Base-by-base conservation (phyloP, 2,329 filamentous ascomycete species). In the Monilinia aucupariae region DNA sequence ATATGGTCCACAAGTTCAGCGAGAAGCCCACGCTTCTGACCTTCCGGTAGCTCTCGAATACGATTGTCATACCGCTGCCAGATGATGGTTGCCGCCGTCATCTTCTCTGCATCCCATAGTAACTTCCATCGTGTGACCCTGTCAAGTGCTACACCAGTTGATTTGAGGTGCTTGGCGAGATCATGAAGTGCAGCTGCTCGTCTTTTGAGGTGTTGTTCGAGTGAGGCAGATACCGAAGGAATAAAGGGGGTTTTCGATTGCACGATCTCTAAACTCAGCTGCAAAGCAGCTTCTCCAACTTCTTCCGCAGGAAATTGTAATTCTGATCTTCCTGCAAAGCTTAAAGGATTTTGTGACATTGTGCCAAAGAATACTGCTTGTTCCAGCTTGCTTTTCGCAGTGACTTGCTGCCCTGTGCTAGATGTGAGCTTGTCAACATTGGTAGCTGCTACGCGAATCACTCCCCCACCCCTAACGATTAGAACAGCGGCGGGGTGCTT, bases 331-430 rank as follows among this genome's bases (percentile, higher is more conserved):
- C 86, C 83, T 50, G 88, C 84, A 70, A 99, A 91, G 66, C 92
- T 86, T n/a, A 99, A 77, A n/a, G 93, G 89, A 70, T 92, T 97
- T 71, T 90, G 86, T 66, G 87, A 82, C 72, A 90, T 86, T 54
- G 85, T 85, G 2, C 92, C 92, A 73, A 91, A 97, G 76, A 97
- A 97, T 1, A 97, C 89, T 2, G 92, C 92, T 76, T 99, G 92
- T 72, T 97, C 91, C 48, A 99, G 82, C 76, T 94, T 96, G 76
- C 86, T 90, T 76, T 91, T 94, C 8, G 91, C 89, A 1, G 90
- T 92, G 20, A 96, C 84, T 68, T 80, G 76, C 1, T 84, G 85
- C 5, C 84, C 80, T 60, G 77, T 76, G 59, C 83, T 81, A 65
- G 82, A 83, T 15, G 80, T 80, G 69, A 88, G 86, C 64, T 81